These are phyloP conservation scores for Hordeum pubiflorum DNA, from an alignment of 202 grass and related monocot species.

Conservation along the genomic window DNA sequence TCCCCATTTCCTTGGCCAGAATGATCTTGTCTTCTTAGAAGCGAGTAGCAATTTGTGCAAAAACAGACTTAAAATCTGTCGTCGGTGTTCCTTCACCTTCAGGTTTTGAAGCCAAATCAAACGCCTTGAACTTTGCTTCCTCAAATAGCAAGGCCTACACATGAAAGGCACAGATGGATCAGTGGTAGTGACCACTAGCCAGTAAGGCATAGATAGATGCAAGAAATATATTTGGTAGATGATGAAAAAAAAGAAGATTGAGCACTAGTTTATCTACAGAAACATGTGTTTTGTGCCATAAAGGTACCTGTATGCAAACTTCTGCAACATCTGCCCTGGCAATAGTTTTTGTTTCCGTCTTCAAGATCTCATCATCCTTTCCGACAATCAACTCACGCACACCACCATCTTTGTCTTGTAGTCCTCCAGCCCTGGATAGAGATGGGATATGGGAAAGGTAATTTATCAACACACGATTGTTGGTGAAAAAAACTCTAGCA, in stretches of 20 bases:
- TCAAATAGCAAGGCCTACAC: slow-evolving; percentile 62
- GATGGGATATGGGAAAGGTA: background rate
- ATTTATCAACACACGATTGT: background rate
- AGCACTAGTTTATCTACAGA: background rate
- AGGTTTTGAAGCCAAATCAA: slow-evolving; percentile 85
- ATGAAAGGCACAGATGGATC: background rate
- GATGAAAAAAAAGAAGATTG: background rate
- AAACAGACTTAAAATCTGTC: slow-evolving; percentile 62
- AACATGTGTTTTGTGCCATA: background rate
- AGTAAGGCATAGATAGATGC: background rate
- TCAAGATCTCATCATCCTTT: slow-evolving; percentile 80
- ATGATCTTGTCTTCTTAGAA: slow-evolving; percentile 39
- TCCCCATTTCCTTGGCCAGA: background rate
- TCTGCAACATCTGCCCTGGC: slow-evolving; percentile 88
- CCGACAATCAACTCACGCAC: slow-evolving; percentile 69
- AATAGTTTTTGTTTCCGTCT: slow-evolving; percentile 77
- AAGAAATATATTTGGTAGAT: background rate
- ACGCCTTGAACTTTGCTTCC: slow-evolving; percentile 72
- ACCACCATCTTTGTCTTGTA: slow-evolving; percentile 85
- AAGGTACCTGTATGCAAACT: slow-evolving; percentile 78
- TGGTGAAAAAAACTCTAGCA: background rate
- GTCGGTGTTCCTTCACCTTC: slow-evolving; percentile 81
- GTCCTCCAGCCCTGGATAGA: slow-evolving; percentile 59
- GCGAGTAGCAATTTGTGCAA: slow-evolving; percentile 50
- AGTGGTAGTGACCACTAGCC: background rate